Base-by-base conservation (phyloP, 306 rosid genomes). In the Vigna radiata region DNA sequence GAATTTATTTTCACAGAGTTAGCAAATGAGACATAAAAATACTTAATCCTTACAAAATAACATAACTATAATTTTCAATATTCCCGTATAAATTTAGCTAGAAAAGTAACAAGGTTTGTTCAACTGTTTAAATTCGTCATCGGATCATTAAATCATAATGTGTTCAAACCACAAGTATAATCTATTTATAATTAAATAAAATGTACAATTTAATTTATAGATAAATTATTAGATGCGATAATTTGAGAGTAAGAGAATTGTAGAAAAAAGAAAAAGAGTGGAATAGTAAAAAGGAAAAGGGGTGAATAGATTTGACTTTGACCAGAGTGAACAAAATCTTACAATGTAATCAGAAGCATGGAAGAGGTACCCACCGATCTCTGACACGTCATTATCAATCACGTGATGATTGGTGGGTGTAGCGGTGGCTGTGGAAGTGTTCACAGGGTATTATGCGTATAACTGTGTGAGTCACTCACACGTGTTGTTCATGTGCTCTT, bases 401-500 rank as follows among this genome's bases (percentile, higher is more conserved):
- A 27, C 14, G 78, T 60, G 56, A 27, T 44, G 27, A 5, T 2
- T n/a, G 3, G 9, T 33, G 48, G 4, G 6, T 37, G 49, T 10
- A 17, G 70, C n/a, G 49, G 33, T 17, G 52, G 17, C 49, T 49
- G 36, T 75, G 62, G 69, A 70, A 52, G 36, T 27, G n/a, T 23
- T 9, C 73, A 25, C 85, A 66, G 67, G 36, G 14, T 65, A 41
- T 6, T 39, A 65, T 18, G 5, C 19, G 52, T 65, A 39, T 17
- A 18, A 39, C 9, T 69, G 23, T 11, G 18, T 18, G 27, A 65
- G 43, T 68, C 41, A 27, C 6, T 65, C 46, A 79, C 85, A 77
- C 82, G 87, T 75, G 69, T 62, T 43, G 53, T 41, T 19, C 70
- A 52, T 56, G 71, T 53, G 72, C 75, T 64, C 37, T n/a, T 27